phyloP scores from a whole-genome alignment of 2,329 filamentous ascomycete species.

The Triangularia setosa region DNA sequence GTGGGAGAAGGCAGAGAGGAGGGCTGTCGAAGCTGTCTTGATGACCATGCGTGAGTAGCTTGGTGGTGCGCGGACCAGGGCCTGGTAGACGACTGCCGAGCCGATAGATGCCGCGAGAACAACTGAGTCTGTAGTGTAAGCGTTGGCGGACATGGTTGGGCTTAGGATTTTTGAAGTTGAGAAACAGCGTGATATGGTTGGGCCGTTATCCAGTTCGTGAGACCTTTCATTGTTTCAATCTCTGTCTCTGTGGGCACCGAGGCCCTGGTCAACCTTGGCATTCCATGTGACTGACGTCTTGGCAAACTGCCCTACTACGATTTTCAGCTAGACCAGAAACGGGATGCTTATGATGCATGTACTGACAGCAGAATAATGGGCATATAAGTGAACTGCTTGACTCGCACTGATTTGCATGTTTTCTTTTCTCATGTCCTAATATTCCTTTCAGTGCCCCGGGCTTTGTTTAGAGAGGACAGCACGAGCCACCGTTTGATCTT shows the following conservation, averaged over 20 bases:
- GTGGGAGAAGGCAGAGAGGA: conserved; percentile 27
- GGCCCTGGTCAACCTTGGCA: not conserved
- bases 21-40: conserved; percentile 32
- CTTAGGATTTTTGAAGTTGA: not conserved
- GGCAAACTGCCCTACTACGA: not conserved
- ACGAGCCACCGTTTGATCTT: no score
- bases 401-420: no score
- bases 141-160: not conserved
- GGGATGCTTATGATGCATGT: no score
- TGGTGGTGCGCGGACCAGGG: conserved; percentile 20
- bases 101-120: conserved; percentile 20
- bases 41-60: conserved; percentile 28
- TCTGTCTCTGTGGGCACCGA: not conserved
- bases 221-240: not conserved
- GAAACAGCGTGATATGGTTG: not conserved
- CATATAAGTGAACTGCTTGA: no score
- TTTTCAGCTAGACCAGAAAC: not conserved
- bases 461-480: no score
- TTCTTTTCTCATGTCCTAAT: no score
- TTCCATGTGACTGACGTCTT: not conserved
- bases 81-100: conserved; percentile 15
- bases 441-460: no score
- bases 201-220: not conserved
- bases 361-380: no score
- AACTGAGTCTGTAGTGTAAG: conserved; percentile 1